phyloP scores from a whole-genome alignment of 1,139 yeast genomes.

The Magnusiomyces suaveolens region DNA sequence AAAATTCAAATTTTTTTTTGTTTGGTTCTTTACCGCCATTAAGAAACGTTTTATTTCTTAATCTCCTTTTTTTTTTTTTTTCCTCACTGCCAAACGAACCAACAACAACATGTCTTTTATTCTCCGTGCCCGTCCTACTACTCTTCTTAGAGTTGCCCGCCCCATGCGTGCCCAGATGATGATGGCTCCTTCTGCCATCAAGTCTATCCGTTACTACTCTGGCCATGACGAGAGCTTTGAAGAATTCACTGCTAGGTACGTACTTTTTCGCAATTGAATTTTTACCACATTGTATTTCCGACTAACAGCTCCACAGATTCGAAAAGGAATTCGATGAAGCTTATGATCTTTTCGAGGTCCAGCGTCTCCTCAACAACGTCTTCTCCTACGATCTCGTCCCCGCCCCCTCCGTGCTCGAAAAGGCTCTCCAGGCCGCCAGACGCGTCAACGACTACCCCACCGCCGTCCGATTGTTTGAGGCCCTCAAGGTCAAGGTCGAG shows the following conservation, averaged over 20 bases:
- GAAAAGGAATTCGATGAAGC: constrained; percentile 97
- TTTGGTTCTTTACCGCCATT: too few relatives aligned
- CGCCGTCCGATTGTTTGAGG: constrained; percentile 95
- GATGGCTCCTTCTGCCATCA: constrained; percentile 22
- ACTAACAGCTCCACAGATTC: too few relatives aligned
- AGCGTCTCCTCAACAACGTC: constrained; percentile 88
- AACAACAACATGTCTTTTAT: constrained; percentile 18
- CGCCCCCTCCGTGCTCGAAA: constrained; percentile 90
- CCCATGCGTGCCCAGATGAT: constrained; percentile 28
- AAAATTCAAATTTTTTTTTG: too few relatives aligned
- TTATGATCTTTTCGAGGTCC: constrained; percentile 95
- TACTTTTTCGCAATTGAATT: too few relatives aligned
- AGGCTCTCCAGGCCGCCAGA: constrained; percentile 96
- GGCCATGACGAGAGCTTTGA: constrained; percentile 83
- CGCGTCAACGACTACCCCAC: constrained; percentile 98
- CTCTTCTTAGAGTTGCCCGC: constrained; percentile 17
- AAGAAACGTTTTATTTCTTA: too few relatives aligned
- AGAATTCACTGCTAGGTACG: constrained; percentile 65
- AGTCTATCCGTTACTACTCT: constrained; percentile 48
- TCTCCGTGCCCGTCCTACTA: constrained; percentile 18
- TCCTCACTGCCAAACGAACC: too few relatives aligned
- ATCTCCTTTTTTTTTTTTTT: too few relatives aligned
- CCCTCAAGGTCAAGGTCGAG: constrained; percentile 90
- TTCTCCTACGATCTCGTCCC: constrained; percentile 98
- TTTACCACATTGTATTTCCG: too few relatives aligned